These are phyloP conservation scores for Penicillium sp. DNA, from an alignment of 2,329 filamentous ascomycete genomes.

Conservation along the genomic window DNA sequence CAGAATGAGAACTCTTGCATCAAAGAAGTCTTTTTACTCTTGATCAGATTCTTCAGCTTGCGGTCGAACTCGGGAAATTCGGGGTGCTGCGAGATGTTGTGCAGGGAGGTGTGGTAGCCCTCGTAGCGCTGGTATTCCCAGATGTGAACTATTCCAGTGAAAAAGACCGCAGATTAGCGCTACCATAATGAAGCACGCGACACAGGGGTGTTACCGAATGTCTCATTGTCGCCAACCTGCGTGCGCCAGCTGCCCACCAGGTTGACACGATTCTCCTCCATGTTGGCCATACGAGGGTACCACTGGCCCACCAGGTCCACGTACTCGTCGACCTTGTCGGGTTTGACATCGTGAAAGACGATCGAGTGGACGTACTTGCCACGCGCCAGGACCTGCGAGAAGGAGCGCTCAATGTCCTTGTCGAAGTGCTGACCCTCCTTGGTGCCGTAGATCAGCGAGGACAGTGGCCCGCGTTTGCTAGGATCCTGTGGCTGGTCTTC, in stretches of 20 bases:
- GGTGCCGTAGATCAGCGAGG: conserved; percentile 91
- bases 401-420: conserved; percentile 90
- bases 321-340: conserved; percentile 93
- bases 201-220: conserved; percentile 62
- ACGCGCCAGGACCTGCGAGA: conserved; percentile 86
- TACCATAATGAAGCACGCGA: background rate
- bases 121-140: conserved; percentile 99
- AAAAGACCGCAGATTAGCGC: background rate
- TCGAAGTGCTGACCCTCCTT: conserved; percentile 92
- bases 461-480: conserved; percentile 66
- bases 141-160: conserved; percentile 70
- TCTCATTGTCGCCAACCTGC: conserved; percentile 94
- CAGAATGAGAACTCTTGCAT: conserved; percentile 99
- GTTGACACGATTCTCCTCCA: conserved; percentile 87
- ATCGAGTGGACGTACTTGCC: conserved; percentile 99
- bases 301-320: conserved; percentile 79
- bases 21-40: conserved; percentile 75
- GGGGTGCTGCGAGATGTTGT: conserved; percentile 75
- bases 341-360: conserved; percentile 91
- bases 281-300: conserved; percentile 83
- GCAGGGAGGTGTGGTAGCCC: conserved; percentile 86
- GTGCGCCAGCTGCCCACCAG: conserved; percentile 97
- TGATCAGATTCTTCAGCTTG: conserved; percentile 80
- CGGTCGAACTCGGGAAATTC: conserved; percentile 77
- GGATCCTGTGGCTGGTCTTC: conserved; percentile 55